phyloP scores from a whole-genome alignment of 2,329 filamentous ascomycete species.

The Aspergillus sp. region DNA sequence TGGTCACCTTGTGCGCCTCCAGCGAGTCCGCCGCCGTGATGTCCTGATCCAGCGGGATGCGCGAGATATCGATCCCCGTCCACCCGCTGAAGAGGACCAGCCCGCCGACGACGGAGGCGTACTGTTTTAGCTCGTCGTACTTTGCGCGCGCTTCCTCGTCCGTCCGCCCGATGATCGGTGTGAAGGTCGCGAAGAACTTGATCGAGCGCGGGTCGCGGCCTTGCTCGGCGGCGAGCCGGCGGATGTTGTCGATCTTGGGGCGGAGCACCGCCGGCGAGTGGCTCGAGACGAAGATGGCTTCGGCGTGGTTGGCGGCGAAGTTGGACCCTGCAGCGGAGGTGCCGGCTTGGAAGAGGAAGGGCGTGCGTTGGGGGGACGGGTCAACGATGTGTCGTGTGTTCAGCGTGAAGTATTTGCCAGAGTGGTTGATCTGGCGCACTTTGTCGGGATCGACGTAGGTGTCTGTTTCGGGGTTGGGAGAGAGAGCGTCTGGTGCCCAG shows the following conservation, averaged over 20 bases:
- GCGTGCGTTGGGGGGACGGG: conserved; percentile 57
- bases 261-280: conserved; percentile 50
- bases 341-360: conserved; percentile 59
- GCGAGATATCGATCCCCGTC: conserved; percentile 60
- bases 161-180: conserved; percentile 49
- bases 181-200: conserved; percentile 56
- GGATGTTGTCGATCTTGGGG: conserved; percentile 53
- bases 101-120: conserved; percentile 54
- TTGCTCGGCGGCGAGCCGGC: conserved; percentile 48
- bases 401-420: conserved; percentile 54
- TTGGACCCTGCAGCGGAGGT: conserved; percentile 56
- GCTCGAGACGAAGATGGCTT: conserved; percentile 59
- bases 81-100: conserved; percentile 57
- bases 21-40: conserved; percentile 53
- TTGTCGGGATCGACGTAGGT: conserved; percentile 58
- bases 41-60: conserved; percentile 57
- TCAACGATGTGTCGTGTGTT: conserved; percentile 50
- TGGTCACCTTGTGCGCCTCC: conserved; percentile 53
- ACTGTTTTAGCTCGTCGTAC: conserved; percentile 49
- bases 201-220: conserved; percentile 57
- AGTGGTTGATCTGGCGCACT: conserved; percentile 60
- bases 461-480: conserved; percentile 53
- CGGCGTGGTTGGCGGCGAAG: conserved; percentile 58
- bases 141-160: conserved; percentile 55
- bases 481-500: conserved; percentile 58